Evolutionary conservation across 108 stramenopile species (phyloP), one percentile per base, ranked within the genome.

Genomic region (Conticribra weissflogii): DNA sequence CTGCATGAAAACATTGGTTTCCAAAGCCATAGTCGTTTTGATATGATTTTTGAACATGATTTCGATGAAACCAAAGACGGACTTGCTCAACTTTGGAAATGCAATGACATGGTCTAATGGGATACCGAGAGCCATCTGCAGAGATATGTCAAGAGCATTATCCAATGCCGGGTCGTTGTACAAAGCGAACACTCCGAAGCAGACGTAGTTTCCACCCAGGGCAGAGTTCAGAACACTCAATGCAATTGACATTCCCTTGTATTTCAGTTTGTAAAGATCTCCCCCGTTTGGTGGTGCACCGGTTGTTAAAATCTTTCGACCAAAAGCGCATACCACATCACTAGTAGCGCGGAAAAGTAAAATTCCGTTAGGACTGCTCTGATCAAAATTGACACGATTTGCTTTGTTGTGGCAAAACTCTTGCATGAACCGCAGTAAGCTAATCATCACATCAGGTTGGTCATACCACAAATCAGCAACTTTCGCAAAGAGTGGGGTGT

Each of bases 351-450:
- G 93, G 83, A 99, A 99, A 3, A 99, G 88, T 28, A 99, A 83
- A 62, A 99, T 98, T n/a, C 98, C 98, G 75, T 98, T 98, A 18
- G 98, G 94, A 62, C 88, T 90, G 71, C 93, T 96, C 71, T 97
- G 94, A 72, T 97, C 97, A 71, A 99, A 99, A 67, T 95, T 96
- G 32, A 99, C 96, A 63, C 98, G 91, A 66, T 97, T 96, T 7
- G 93, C 97, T 72, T 97, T 97, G 86, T 99, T 99, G 85, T 93
- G 87, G 54, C 95, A 96, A 71, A 99, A 97, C 72, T 99, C 98
- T 45, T 96, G 88, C 82, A 97, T 68, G 70, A 97, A 97, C 41
- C 97, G 96, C 21, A 99, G 84, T 28, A 99, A 82, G 61, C 96
- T 90, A 49, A 96, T 97, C 16, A 86, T 93, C 3, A 98, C 97